A percentile compares a stretch with the other conserved stretches of the same genome.
Conservation (phyloP, 306 rosid genomes). For the Vigna nakashimae region DNA sequence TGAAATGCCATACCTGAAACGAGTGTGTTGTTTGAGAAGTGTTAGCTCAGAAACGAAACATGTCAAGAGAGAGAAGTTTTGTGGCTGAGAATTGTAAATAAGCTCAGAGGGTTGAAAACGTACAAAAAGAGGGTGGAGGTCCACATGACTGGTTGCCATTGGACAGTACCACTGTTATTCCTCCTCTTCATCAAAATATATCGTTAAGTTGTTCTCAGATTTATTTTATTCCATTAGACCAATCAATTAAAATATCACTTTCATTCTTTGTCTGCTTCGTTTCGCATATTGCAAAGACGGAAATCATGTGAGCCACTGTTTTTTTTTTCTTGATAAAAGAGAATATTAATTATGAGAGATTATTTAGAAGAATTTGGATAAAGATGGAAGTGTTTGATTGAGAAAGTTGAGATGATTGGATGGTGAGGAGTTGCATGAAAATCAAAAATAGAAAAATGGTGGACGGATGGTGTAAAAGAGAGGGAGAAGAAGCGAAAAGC, state of each 20-base stretch:
- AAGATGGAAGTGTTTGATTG: no score
- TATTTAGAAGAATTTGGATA: no score
- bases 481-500: constrained; percentile 36
- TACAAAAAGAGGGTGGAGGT: constrained; percentile 3
- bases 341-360: no score
- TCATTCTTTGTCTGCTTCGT: neutral
- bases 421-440: no score
- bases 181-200: neutral
- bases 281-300: no score
- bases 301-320: no score
- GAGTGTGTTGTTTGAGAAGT: neutral
- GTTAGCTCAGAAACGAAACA: neutral
- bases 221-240: constrained; percentile 13
- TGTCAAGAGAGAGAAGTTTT: neutral
- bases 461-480: neutral
- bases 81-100: constrained; percentile 27
- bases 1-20: constrained; percentile 1
- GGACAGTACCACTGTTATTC: neutral
- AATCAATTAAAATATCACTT: neutral
- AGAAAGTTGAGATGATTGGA: no score
- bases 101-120: neutral
- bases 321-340: no score
- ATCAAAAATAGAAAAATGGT: no score
- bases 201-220: constrained; percentile 31
- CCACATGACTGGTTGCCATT: constrained; percentile 20